Conservation (phyloP, 768 basidiomycete species). For the Punctularia strigosozonata region DNA sequence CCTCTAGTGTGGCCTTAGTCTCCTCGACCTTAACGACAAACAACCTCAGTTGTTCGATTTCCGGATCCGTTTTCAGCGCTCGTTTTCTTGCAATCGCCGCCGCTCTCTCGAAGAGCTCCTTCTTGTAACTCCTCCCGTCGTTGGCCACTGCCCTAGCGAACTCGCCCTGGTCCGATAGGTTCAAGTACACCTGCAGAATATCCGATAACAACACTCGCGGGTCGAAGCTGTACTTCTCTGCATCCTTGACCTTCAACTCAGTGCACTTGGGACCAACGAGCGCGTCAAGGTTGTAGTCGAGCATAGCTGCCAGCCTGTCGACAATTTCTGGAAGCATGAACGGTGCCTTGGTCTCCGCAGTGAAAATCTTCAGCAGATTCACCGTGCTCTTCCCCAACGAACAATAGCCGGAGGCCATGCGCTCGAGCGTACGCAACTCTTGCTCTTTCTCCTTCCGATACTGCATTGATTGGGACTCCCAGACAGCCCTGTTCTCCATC, state of each 20-base stretch:
- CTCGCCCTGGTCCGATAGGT: constrained; percentile 65
- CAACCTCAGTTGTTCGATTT: constrained; percentile 54
- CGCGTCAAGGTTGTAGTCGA: constrained; percentile 87
- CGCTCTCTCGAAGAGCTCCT: constrained; percentile 73
- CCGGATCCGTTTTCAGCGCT: constrained; percentile 61
- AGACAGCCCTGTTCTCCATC: constrained; percentile 66
- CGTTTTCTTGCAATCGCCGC: constrained; percentile 50
- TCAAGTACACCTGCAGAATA: constrained; percentile 83
- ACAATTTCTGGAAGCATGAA: constrained; percentile 98
- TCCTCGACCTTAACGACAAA: constrained; percentile 83
- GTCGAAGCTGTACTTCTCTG: constrained; percentile 83
- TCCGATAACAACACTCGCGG: constrained; percentile 75
- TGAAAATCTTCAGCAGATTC: constrained; percentile 84
- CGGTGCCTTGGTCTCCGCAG: constrained; percentile 80
- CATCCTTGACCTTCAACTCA: constrained; percentile 75
- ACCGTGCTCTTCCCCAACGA: constrained; percentile 82
- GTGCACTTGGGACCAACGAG: constrained; percentile 84
- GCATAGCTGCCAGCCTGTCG: constrained; percentile 88
- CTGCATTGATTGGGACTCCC: constrained; percentile 52
- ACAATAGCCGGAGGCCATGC: constrained; percentile 76
- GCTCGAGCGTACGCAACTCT: constrained; percentile 69
- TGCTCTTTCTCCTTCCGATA: constrained; percentile 79
- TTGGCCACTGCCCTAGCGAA: constrained; percentile 82
- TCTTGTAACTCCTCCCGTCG: constrained; percentile 89
- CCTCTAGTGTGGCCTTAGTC: constrained; percentile 65